phyloP scores from a whole-genome alignment of 2,329 filamentous ascomycete genomes.

The Fusarium chaquense region DNA sequence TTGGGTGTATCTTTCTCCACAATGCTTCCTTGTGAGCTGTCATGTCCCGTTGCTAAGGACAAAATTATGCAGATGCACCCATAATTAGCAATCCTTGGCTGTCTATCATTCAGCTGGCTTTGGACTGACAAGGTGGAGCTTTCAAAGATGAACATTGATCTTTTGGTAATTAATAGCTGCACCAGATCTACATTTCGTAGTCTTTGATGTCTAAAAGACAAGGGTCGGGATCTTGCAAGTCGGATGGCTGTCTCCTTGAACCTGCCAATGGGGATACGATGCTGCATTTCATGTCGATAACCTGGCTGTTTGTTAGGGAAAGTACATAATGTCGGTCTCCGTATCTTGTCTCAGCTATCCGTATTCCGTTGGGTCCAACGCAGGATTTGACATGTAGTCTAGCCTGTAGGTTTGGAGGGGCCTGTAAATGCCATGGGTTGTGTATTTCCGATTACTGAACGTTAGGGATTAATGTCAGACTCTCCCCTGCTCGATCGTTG shows the following conservation, averaged over 20 bases:
- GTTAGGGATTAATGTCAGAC: constrained; percentile 17
- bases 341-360: constrained; percentile 16
- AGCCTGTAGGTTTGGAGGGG: constrained; percentile 1
- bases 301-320: neutral
- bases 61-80: constrained; percentile 11
- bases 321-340: constrained; percentile 2
- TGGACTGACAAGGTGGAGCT: constrained; percentile 18
- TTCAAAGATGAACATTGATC: constrained; percentile 11
- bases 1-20: constrained; percentile 13
- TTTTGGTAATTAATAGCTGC: constrained; percentile 26
- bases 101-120: constrained; percentile 12
- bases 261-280: constrained; percentile 11
- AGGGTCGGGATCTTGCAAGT: neutral
- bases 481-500: constrained; percentile 7
- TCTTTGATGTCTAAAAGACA: constrained; percentile 10
- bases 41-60: constrained; percentile 14
- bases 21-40: constrained; percentile 11
- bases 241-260: neutral
- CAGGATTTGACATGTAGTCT: constrained; percentile 6
- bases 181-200: constrained; percentile 25
- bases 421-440: constrained; percentile 11
- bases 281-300: neutral
- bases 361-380: neutral
- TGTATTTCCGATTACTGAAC: constrained; percentile 32
- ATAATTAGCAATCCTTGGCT: constrained; percentile 7